phyloP scores from a whole-genome alignment of 192 early-diverging fungal genomes.

The Oehlia diaphana region DNA sequence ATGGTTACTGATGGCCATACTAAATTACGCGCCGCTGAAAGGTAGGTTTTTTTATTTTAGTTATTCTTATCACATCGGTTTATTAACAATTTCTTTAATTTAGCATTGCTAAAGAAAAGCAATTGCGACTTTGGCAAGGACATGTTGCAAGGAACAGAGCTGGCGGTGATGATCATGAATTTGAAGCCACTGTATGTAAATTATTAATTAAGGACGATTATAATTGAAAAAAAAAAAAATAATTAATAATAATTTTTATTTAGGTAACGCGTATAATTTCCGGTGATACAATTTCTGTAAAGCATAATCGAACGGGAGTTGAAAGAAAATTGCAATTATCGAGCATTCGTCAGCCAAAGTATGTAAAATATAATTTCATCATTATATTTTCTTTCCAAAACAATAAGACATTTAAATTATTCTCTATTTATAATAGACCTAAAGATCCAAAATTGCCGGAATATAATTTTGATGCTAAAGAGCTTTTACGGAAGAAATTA shows the following conservation, averaged over 20 bases:
- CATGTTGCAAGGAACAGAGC: conserved; percentile 58
- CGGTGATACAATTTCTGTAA: conserved; percentile 57
- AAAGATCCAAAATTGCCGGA: conserved; percentile 74
- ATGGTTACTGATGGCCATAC: conserved; percentile 70
- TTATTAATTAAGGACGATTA: too few relatives aligned
- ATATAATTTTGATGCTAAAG: conserved; percentile 86
- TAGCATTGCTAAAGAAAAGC: conserved; percentile 70
- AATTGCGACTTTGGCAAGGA: conserved; percentile 84
- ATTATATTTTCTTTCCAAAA: neutral
- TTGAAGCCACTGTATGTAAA: conserved; percentile 46
- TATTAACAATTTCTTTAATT: conserved; percentile 8
- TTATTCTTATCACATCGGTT: neutral
- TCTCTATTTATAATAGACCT: conserved; percentile 34
- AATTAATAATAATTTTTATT: neutral
- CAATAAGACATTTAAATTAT: neutral
- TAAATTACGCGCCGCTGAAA: conserved; percentile 78
- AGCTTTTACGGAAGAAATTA: conserved; percentile 81
- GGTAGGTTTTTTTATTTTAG: conserved; percentile 33
- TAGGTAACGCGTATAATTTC: conserved; percentile 52
- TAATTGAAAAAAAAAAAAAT: neutral
- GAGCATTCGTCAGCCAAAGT: conserved; percentile 39
- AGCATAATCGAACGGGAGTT: conserved; percentile 20
- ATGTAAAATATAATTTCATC: neutral
- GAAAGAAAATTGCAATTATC: conserved; percentile 46
- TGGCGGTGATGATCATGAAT: conserved; percentile 49